Percentiles rank a stretch among this genome's conserved stretches.
Evolutionary conservation across 164 flowering plant species (phyloP).

Genomic region (Euptelea pleiosperma): DNA sequence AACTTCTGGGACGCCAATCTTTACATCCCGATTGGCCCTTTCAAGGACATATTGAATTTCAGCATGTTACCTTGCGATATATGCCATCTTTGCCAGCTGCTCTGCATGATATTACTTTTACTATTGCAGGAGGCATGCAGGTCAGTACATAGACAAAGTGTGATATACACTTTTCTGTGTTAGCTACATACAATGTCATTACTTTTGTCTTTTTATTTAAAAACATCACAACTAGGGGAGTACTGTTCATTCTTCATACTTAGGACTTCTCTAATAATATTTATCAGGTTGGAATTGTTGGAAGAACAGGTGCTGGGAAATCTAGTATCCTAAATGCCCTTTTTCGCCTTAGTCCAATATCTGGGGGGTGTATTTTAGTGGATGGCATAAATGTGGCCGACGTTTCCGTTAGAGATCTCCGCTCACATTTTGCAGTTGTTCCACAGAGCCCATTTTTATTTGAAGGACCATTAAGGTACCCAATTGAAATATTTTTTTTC

Average conservation of each 20-base stretch:
- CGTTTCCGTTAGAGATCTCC: slow-evolving; percentile 68
- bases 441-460: slow-evolving; percentile 96
- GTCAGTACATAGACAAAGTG: slow-evolving; percentile 28
- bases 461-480: slow-evolving; percentile 77
- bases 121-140: slow-evolving; percentile 64
- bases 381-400: slow-evolving; percentile 58
- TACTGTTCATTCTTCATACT: not conserved
- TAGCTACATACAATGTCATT: not conserved
- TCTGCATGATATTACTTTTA: slow-evolving; percentile 52
- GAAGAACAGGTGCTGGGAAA: slow-evolving; percentile 99
- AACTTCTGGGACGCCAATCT: slow-evolving; percentile 38
- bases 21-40: slow-evolving; percentile 59
- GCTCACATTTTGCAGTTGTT: slow-evolving; percentile 74
- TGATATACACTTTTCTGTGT: not conserved
- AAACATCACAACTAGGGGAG: not conserved
- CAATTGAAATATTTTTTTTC: not conserved
- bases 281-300: slow-evolving; percentile 84
- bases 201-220: not conserved
- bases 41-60: slow-evolving; percentile 68
- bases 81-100: slow-evolving; percentile 79
- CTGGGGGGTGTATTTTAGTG: slow-evolving; percentile 61
- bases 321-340: slow-evolving; percentile 88
- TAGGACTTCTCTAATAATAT: not conserved
- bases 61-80: slow-evolving; percentile 75
- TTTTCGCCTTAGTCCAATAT: slow-evolving; percentile 77